Evolutionary conservation across 73 alveolate genomes (phyloP).

Genomic region (Paramecium tetraurelia): DNA sequence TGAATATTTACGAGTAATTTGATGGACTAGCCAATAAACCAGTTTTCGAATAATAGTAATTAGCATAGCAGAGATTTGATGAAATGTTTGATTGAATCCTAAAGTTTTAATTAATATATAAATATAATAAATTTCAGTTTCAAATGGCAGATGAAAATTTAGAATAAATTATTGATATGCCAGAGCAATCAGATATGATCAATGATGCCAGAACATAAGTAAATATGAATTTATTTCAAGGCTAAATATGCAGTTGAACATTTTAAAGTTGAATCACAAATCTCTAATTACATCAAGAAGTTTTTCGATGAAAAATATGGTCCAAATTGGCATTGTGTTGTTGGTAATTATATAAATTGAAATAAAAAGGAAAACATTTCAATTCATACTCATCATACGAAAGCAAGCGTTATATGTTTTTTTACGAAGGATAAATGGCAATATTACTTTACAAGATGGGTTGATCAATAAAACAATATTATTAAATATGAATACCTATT

Average conservation of each 20-base stretch:
- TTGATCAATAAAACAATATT: constrained; percentile 1
- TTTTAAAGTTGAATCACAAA: constrained; percentile 87
- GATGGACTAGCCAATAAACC: neutral
- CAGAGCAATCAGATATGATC: constrained; percentile 62
- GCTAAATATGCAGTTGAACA: constrained; percentile 78
- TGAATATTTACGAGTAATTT: neutral
- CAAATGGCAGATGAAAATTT: constrained; percentile 55
- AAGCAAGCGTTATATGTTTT: constrained; percentile 94
- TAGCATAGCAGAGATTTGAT: neutral
- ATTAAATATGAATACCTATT: neutral
- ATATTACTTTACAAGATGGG: constrained; percentile 86
- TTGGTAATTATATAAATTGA: neutral
- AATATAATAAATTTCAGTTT: neutral
- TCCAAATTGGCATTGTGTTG: constrained; percentile 85
- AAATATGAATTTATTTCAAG: neutral
- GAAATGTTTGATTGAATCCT: neutral
- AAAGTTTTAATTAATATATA: neutral
- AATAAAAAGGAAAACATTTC: constrained; percentile 84
- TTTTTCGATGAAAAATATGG: constrained; percentile 95
- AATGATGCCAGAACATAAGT: constrained; percentile 57
- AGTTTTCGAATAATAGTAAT: neutral
- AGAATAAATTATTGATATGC: constrained; percentile 56
- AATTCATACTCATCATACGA: constrained; percentile 92
- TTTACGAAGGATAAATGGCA: constrained; percentile 97
- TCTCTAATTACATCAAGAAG: constrained; percentile 85